Evolutionary conservation across 176 grass and related monocot species (phyloP), one percentile per base, ranked within the genome.

Genomic region (Canna indica): DNA sequence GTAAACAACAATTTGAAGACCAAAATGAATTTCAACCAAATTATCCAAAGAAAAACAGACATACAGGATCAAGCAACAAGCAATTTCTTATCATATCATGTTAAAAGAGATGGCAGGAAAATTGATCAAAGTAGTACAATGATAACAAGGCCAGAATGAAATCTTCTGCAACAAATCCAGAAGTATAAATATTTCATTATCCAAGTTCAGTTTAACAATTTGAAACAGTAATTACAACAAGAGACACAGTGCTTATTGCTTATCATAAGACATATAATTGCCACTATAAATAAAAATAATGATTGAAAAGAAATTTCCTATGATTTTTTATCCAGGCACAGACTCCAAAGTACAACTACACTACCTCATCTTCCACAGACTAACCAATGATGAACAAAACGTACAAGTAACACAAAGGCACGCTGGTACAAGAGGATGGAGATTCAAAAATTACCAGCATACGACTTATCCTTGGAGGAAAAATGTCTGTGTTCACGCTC

Each of bases 401-500:
- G 72, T 27, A 11, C 25, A 46, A 78, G 20, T 9, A 71, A n/a
- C 13, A 65, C 9, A 60, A 32, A 57, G 69, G 20, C 34, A 39
- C 20, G 36, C 8, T 62, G 3, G 47, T 50, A 2, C 27, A 20
- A 24, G 4, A 41, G 47, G 9, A 48, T 50, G 57, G 30, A 68
- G 24, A 14, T n/a, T 33, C 67, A 17, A 78, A 76, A 71, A 22
- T 56, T 85, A 93, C 89, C 90, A 33, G 76, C 75, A 85, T 90
- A 90, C 20, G 86, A 82, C 77, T 90, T 99, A 71, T 99, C 94
- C 84, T 93, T 99, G 41, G 94, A 93, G 27, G 82, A 77, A 73
- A 85, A 99, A 36, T 99, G 94, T 53, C 80, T 99, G 65, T 27
- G 57, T 20, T 99, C 94, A n/a, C 94, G 89, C 0, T 99, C 94